Evolutionary conservation across 164 flowering plant species (phyloP), one percentile per base, ranked within the genome.

Genomic region (Amborella trichopoda): DNA sequence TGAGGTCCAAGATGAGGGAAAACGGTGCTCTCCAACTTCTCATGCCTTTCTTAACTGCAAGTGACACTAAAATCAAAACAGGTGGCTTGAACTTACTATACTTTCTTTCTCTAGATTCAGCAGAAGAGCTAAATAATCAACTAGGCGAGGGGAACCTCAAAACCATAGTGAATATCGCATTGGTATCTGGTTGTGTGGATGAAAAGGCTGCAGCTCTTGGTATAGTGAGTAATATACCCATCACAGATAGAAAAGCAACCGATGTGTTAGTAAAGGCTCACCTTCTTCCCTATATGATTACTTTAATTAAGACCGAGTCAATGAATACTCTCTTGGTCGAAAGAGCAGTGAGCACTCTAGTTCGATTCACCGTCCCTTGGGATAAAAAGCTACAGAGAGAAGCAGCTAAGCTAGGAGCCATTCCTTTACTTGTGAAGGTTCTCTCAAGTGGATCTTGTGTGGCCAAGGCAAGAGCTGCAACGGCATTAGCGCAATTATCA

Each of bases 131-230:
- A 23, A 46, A 44, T 23, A 78, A 81, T 42, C 80, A 75, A 45
- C 50, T 80, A 2, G 85, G 62, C 17, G 79, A 75, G 50, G 28
- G 57, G 14, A 50, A 76, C 60, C 53, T 79, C 18, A 44, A 21
- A 18, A 40, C 39, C 23, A 54, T 82, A 22, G 66, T 72, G 16
- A 49, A 56, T 21, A 75, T 82, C 16, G 50, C 75, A 21, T 68
- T 67, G 3, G 48, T 66, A 16, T 71, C 89, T 24, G 22, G 57
- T 6, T 67, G 59, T 12, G 78, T 75, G 23, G 25, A 21, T 24
- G 94, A 81, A 70, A 81, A 69, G 49, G 79, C 78, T 42, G 81
- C 79, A 36, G 84, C 84, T 19, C 23, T 74, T 54, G 94, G 86
- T 32, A 32, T 89, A 46, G 57, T 89, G n/a, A 62, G 79, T 56